Evolutionary conservation across 371 early-diverging fungal species (phyloP), one percentile per base, ranked within the genome.

Genomic region (Mucor velutinosus): DNA sequence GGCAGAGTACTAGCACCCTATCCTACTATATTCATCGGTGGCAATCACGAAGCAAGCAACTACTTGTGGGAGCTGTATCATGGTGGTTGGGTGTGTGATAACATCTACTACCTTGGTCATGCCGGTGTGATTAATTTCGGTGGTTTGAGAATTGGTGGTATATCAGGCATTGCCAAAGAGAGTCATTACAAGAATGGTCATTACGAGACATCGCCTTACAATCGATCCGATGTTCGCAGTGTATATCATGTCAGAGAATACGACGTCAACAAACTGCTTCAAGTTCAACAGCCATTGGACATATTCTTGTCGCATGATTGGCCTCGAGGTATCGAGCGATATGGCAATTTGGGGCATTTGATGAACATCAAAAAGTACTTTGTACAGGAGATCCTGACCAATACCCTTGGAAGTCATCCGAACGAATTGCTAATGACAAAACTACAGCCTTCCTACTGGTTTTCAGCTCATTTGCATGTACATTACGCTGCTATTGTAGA

Each of bases 261-360:
- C 70, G 96, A 97, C 67, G 88, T 90, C 7, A 78, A 77, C 61
- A 92, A 93, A 69, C 70, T 96, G 63, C 64, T 89, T 23, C 92
- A 90, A 79, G 76, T 89, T 55, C 66, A 72, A 23, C 65, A 87
- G 15, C 90, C 92, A 0, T 49, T 97, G 43, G 97, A 98, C 69
- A 84, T 98, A 11, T 92, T 98, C 59, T 62, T 97, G 2, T 95
- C 96, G 7, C 99, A 99, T 72, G 99, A 99, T 76, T 99, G 99
- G 99, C 99, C 99, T 0, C 80, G 84, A 25, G 89, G 90, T 4
- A 92, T 98, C 29, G 92, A 93, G 57, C 74, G 83, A 23, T 89
- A 90, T 76, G 99, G 99, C 2, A 81, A 98, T 77, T 64, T 85
- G 0, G 53, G 76, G 0, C 41, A 53, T 37, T 81, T 99, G 47